phyloP scores from a whole-genome alignment of 805 yeast species.

The Hanseniaspora occidentalis region DNA sequence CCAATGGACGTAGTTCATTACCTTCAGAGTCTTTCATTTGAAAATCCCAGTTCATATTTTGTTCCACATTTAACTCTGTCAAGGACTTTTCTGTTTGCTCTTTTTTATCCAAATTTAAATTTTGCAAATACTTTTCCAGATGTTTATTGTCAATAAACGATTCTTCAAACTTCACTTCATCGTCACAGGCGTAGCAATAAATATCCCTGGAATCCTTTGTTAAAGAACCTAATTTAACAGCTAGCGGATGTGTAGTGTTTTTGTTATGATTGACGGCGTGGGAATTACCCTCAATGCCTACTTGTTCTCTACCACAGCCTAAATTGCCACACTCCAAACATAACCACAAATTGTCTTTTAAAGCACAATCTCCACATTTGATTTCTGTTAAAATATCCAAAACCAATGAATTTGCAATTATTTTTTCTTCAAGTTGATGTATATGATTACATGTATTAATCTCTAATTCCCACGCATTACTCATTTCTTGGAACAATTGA shows the following conservation, averaged over 20 bases:
- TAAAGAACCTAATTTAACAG: slow-evolving; percentile 83
- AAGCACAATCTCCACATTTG: slow-evolving; percentile 46
- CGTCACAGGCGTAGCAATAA: slow-evolving; percentile 81
- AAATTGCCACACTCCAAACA: slow-evolving; percentile 83
- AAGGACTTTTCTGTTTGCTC: slow-evolving; percentile 77
- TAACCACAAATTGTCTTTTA: slow-evolving; percentile 77
- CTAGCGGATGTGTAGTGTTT: slow-evolving; percentile 54
- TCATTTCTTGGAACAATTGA: slow-evolving; percentile 35
- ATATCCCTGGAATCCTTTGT: slow-evolving; percentile 65
- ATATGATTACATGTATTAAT: slow-evolving; percentile 73
- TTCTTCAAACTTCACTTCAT: slow-evolving; percentile 69
- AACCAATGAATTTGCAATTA: not conserved
- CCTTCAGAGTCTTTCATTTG: slow-evolving; percentile 66
- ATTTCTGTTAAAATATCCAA: slow-evolving; percentile 22
- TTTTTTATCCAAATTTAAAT: slow-evolving; percentile 56
- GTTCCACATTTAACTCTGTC: slow-evolving; percentile 84
- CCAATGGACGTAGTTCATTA: slow-evolving; percentile 42
- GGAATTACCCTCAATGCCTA: slow-evolving; percentile 87
- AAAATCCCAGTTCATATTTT: slow-evolving; percentile 89
- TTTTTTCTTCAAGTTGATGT: slow-evolving; percentile 32
- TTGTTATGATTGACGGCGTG: slow-evolving; percentile 75
- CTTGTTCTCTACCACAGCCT: slow-evolving; percentile 92
- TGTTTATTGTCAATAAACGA: not conserved
- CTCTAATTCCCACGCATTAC: slow-evolving; percentile 87
- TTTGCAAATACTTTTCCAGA: slow-evolving; percentile 33